Base-by-base conservation (phyloP, 768 basidiomycete genomes). In the Lentinula guzmanii region DNA sequence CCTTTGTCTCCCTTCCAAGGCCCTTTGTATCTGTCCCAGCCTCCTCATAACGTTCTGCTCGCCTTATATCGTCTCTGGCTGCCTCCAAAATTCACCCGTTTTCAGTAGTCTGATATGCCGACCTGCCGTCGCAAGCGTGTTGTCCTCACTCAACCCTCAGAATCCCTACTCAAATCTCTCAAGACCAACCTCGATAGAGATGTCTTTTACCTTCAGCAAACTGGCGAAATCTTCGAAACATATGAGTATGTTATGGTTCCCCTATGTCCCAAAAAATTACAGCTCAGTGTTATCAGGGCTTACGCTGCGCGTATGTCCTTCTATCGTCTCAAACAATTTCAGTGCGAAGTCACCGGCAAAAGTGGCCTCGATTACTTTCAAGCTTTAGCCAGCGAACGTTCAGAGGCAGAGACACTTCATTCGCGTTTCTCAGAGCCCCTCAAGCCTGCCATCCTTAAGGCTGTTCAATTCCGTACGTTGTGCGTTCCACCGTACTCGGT, bases 321-420 rank as follows among this genome's bases (percentile, higher is more conserved):
- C 80, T 97, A 97, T 78, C 84, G 87, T 59, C 83, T 92, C 62
- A 94, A 93, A 70, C 89, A 95, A 70, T 98, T 98, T 75, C 93
- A 96, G 70, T 98, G 96, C 72, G 96, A 98, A 77, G 93, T 95
- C 69, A 94, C 93, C 37, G 94, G 95, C 74, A 96, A 94, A 78
- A 90, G 91, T 66, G 87, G 89, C 59, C 82, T 98, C 58, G 90
- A 93, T 78, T 99, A 94, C 76, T 97, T 95, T 74, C 87, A 93
- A 69, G 97, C 97, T 24, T 80, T 95, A 50, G 87, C 93, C 67
- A 95, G 92, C 61, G 97, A 99, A 74, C 86, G 83, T 62, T 86
- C 87, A 67, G 97, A 98, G 76, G 91, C 91, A 35, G 82, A 88
- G 61, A 91, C 89, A 33, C 82, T 98, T 73, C 94, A 98, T 71